Base-by-base conservation (phyloP, 2,329 filamentous ascomycete species). In the Aspergillus brasiliensis region DNA sequence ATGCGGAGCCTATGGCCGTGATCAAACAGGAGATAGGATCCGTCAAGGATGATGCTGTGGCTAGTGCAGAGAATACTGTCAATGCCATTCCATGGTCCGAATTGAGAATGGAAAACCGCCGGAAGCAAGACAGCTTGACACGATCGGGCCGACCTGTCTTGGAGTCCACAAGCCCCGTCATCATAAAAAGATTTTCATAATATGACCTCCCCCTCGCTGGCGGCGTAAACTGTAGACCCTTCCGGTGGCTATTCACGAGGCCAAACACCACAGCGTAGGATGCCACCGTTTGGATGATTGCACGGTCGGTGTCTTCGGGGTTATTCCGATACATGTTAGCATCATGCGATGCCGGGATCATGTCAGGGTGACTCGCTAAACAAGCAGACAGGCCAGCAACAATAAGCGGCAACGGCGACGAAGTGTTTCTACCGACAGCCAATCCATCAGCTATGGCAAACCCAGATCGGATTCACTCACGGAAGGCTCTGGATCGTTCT, bases 61-160 rank as follows among this genome's bases (percentile, higher is more conserved):
- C 82, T 15, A 86, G 73, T 31, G 84, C 79, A 1, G 84, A 82
- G 1, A 84, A 83, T 0, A 83, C 85, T 2, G 82, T 83, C 66
- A 83, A 81, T 64, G 85, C 85, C 69, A 86, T 82, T 61, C 85
- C 85, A 67, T 87, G 84, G 64, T 87, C 84, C 2, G 83, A 81
- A 62, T 85, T 83, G 23, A 86, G 78, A 56, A 85, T 81, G 66
- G 84, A 84, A 2, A 86, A 77, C 5, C 78, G 77, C 56, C 85
- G 82, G 15, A 86, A n/a, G 63, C 78, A 79, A 51, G 81, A 81
- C 7, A 86, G 71, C 19, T 67, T 62, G 0, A 60, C 15, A 0
- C 81, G 78, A 59, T 85, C 80, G 0, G 83, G 83, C 17, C 71
- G 71, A 63, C 81, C 81, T 25, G 81, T 80, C n/a, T 71, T 66